These are phyloP conservation scores for Blastomyces gilchristii DNA, from an alignment of 2,329 filamentous ascomycete genomes.

Conservation along the genomic window DNA sequence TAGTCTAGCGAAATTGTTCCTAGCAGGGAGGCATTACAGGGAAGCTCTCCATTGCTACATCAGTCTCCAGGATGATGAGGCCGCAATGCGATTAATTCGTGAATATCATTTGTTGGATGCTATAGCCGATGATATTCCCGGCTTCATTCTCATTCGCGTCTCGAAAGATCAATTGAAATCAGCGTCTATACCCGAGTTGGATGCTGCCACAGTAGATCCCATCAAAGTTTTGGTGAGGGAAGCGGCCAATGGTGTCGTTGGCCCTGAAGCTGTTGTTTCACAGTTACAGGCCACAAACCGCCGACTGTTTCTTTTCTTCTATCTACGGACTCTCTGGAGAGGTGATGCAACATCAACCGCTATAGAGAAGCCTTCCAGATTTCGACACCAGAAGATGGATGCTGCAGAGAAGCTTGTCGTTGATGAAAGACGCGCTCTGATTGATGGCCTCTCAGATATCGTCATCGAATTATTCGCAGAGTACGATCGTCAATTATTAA, in stretches of 20 bases:
- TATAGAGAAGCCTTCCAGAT: constrained; percentile 25
- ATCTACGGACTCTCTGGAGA: constrained; percentile 75
- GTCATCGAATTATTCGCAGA: constrained; percentile 77
- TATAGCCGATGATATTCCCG: constrained; percentile 78
- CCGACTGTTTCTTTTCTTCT: constrained; percentile 78
- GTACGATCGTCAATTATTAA: constrained; percentile 68
- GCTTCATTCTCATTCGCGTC: constrained; percentile 79
- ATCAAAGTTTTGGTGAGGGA: constrained; percentile 82
- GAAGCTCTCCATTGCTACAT: constrained; percentile 88
- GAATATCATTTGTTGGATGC: constrained; percentile 86
- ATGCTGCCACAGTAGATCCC: constrained; percentile 70
- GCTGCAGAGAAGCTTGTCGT: constrained; percentile 41
- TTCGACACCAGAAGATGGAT: constrained; percentile 30
- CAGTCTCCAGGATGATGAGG: constrained; percentile 80
- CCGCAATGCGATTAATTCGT: constrained; percentile 73
- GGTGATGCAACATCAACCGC: constrained; percentile 50
- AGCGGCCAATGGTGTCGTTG: constrained; percentile 77
- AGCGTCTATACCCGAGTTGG: constrained; percentile 60
- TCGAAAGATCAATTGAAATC: constrained; percentile 56
- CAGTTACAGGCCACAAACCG: constrained; percentile 62
- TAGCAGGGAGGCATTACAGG: constrained; percentile 67
- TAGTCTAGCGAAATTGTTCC: constrained; percentile 70
- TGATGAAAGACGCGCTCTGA: constrained; percentile 54
- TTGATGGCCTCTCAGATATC: constrained; percentile 79
- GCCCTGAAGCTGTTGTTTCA: constrained; percentile 62